Base-by-base conservation (phyloP, 2,329 filamentous ascomycete genomes). In the Colletotrichum acutatum region DNA sequence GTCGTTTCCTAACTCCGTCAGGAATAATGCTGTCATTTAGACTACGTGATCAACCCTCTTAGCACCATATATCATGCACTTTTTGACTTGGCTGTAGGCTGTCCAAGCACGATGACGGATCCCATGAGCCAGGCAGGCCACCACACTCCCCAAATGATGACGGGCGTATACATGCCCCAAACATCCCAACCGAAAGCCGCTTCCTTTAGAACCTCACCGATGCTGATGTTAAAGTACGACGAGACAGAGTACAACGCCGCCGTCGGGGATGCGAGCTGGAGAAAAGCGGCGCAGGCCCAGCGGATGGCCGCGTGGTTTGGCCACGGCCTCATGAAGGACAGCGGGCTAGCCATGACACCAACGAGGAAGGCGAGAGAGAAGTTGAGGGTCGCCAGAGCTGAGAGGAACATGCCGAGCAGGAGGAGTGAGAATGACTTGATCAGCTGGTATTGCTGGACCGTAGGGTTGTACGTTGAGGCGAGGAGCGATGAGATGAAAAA, bases 141-240 rank as follows among this genome's bases (percentile, higher is more conserved):
- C 95, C 95, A 98, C 56, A 98, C 91, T 80, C 95, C 93, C 94
- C 95, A 98, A n/a, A 98, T 89, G 12, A 97, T 90, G 22, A 98
- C 91, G 72, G 94, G 92, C 1, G 95, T 97, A 85, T 95, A 97
- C 88, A 97, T 90, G 1, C 95, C 94, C 90, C 93, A 95, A 14
- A 98, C 91, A 78, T 94, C 90, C 95, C 95, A 98, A 0, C 94
- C 95, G 80, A 97, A 95, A 5, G 93, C 94, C 1, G 94, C 94
- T 80, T 93, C 88, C 32, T 87, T 87, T 64, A 98, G 82, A 2
- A 97, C 86, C 2, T 89, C 83, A 56, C 85, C 85, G 1, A 95
- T 80, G 5, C 80, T 79, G 0, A 84, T 64, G 7, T 79, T 76
- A 74, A 81, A 83, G 26, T 81, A 74, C 71, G 75, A 85, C 75